These are phyloP conservation scores for Saccharum officinarum DNA, from an alignment of 176 grass and related monocot genomes.

Conservation along the genomic window DNA sequence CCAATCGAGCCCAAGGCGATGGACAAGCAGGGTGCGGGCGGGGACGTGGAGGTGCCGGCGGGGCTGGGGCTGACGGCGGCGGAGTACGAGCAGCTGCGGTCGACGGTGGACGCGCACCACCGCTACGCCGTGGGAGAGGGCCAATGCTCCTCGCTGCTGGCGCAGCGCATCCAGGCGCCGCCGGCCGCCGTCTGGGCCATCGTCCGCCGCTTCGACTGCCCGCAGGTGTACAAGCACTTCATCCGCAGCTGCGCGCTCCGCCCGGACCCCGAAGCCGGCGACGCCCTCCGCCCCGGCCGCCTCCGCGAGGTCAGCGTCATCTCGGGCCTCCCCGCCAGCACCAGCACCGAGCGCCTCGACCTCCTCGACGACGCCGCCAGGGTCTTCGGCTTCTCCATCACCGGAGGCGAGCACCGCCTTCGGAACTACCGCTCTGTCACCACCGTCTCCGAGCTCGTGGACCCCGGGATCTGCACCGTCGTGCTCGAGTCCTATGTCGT, in stretches of 20 bases:
- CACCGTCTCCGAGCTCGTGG: constrained; percentile 65
- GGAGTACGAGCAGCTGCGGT: constrained; percentile 61
- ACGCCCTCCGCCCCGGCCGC: constrained; percentile 61
- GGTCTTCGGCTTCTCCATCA: constrained; percentile 87
- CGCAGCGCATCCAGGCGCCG: constrained; percentile 83
- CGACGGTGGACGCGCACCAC: constrained; percentile 75
- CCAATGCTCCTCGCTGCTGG: constrained; percentile 83
- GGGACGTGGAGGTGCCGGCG: constrained; percentile 13
- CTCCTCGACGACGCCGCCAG: constrained; percentile 65
- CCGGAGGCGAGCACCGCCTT: constrained; percentile 87
- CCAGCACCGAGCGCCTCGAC: constrained; percentile 95
- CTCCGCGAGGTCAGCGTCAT: constrained; percentile 88
- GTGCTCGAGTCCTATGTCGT: constrained; percentile 94
- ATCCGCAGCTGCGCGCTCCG: constrained; percentile 81
- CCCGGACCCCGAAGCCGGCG: constrained; percentile 49
- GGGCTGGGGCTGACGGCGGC: constrained; percentile 59
- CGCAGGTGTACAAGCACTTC: constrained; percentile 99
- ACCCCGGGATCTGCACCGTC: constrained; percentile 73
- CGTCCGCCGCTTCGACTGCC: constrained; percentile 85
- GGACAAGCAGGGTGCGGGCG: constrained; percentile 35
- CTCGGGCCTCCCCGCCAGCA: constrained; percentile 89
- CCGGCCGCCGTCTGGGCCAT: constrained; percentile 68
- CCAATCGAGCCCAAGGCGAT: constrained; percentile 32
- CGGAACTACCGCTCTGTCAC: constrained; percentile 85
- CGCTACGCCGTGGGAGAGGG: constrained; percentile 60